Evolutionary conservation across 2,329 filamentous ascomycete species (phyloP).

Genomic region (Talaromyces sp.): DNA sequence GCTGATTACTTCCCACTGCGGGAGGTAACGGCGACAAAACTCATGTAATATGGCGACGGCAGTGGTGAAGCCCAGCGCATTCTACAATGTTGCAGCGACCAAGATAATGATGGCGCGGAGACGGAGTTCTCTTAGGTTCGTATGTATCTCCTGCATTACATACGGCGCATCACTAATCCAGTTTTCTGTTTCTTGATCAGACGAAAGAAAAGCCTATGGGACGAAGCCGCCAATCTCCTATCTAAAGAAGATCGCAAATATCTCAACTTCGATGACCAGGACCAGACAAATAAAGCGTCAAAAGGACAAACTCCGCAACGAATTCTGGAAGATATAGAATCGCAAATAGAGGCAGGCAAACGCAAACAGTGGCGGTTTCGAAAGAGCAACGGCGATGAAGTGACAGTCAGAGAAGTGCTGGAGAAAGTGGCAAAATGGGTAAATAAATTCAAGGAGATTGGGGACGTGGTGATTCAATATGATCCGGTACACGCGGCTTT

Average conservation of each 20-base stretch:
- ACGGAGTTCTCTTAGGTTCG: neutral
- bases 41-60: neutral
- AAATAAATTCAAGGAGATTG: conserved; percentile 5
- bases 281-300: neutral
- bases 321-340: neutral
- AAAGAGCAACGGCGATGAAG: neutral
- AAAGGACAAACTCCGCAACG: neutral
- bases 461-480: neutral
- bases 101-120: neutral
- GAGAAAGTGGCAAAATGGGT: conserved; percentile 4
- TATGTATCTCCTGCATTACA: neutral
- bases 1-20: neutral
- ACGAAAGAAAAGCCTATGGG: neutral
- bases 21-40: neutral
- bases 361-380: neutral
- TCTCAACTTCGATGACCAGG: neutral
- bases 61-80: neutral
- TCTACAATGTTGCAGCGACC: neutral
- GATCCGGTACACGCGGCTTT: neutral
- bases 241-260: neutral
- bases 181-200: neutral
- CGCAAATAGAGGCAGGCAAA: neutral
- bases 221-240: neutral
- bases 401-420: neutral
- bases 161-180: neutral